Evolutionary conservation across 768 basidiomycete species (phyloP).

Genomic region (Trametes cinnabarina): DNA sequence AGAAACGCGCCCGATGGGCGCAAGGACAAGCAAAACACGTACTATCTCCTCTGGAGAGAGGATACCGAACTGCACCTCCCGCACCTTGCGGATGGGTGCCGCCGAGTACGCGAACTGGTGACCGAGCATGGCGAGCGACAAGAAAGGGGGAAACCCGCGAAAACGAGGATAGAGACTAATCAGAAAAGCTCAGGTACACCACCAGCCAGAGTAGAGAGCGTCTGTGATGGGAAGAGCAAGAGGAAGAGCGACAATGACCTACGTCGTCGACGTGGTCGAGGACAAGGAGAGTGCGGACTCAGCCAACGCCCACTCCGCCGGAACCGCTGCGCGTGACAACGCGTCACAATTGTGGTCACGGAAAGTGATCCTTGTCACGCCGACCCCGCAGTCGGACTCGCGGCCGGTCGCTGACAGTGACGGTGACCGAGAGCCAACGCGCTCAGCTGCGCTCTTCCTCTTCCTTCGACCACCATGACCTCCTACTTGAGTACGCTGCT

Average conservation of each 20-base stretch:
- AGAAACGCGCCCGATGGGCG: conserved; percentile 1
- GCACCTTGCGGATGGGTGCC: conserved; percentile 92
- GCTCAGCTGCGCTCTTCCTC: conserved; percentile 5
- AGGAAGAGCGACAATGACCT: conserved; percentile 6
- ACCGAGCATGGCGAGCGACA: conserved; percentile 59
- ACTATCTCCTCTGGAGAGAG: conserved; percentile 99
- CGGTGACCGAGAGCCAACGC: conserved; percentile 14
- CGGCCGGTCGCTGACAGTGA: conserved; percentile 1
- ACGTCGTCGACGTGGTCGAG: conserved; percentile 23
- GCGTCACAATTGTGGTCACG: conserved; percentile 5
- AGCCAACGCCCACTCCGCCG: conserved; percentile 26
- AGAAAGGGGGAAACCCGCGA: conserved; percentile 10
- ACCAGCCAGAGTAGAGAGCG: conserved; percentile 9
- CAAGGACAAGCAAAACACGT: conserved; percentile 33
- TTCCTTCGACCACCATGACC: conserved; percentile 42
- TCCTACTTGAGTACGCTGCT: conserved; percentile 61
- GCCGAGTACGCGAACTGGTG: conserved; percentile 91
- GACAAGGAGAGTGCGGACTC: conserved; percentile 32
- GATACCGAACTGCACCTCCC: conserved; percentile 98
- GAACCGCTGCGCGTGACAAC: conserved; percentile 18
- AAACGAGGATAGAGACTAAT: conserved; percentile 11
- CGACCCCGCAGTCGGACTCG: conserved; percentile 8
- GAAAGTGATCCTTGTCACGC: background rate
- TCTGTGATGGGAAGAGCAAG: background rate
- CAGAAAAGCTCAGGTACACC: conserved; percentile 18